Evolutionary conservation across 116 monocot species (phyloP).

Genomic region (Papilionanthe hybrid): DNA sequence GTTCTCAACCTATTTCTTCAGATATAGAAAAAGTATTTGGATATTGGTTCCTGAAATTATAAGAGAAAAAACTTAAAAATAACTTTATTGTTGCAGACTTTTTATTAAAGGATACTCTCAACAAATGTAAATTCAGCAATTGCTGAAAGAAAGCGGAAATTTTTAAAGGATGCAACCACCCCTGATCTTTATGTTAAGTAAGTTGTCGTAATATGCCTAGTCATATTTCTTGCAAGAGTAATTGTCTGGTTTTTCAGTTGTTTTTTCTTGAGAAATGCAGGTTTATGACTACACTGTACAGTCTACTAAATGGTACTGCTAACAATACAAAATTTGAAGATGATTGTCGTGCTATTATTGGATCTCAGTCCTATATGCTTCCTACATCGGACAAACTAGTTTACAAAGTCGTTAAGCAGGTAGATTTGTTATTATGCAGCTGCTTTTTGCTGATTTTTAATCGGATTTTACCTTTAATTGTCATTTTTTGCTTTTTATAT

Average conservation of each 20-base stretch:
- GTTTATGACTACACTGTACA: slow-evolving; percentile 31
- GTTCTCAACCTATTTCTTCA: neutral
- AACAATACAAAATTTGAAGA: slow-evolving; percentile 92
- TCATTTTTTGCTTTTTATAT: slow-evolving; percentile 4
- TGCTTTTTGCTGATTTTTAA: slow-evolving; percentile 6
- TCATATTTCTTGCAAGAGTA: neutral
- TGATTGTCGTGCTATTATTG: slow-evolving; percentile 75
- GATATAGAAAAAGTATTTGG: neutral
- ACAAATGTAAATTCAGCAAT: slow-evolving; percentile 63
- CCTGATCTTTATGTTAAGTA: slow-evolving; percentile 72
- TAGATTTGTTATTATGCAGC: slow-evolving; percentile 16
- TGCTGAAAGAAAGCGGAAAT: slow-evolving; percentile 68
- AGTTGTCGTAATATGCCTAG: slow-evolving; percentile 2
- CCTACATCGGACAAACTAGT: slow-evolving; percentile 89
- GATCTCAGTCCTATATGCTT: slow-evolving; percentile 86
- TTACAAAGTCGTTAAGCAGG: slow-evolving; percentile 90
- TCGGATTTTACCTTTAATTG: neutral
- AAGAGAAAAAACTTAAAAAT: neutral
- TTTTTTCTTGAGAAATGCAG: slow-evolving; percentile 21
- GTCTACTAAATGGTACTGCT: slow-evolving; percentile 16
- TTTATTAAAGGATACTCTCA: slow-evolving; percentile 78
- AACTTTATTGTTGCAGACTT: slow-evolving; percentile 30
- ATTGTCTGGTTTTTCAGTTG: neutral
- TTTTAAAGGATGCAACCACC: slow-evolving; percentile 40
- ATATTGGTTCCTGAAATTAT: neutral